These are phyloP conservation scores for Hevea brasiliensis DNA, from an alignment of 345 rosid species.

Conservation along the genomic window DNA sequence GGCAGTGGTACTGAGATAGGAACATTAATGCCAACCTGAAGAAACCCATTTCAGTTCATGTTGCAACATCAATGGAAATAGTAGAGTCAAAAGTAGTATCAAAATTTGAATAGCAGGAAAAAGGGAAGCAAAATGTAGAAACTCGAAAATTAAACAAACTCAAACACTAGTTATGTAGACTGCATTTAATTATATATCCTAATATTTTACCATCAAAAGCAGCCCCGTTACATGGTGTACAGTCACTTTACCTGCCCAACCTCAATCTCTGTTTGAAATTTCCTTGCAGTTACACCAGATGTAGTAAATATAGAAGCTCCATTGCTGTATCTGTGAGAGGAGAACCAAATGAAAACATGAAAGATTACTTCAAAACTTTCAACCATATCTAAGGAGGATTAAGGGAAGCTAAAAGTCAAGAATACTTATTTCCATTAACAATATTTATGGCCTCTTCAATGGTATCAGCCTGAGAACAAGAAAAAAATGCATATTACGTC, in stretches of 20 bases:
- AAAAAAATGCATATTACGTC: neutral
- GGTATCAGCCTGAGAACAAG: slow-evolving; percentile 38
- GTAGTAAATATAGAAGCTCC: slow-evolving; percentile 32
- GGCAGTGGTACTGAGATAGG: slow-evolving; percentile 47
- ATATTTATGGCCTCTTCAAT: slow-evolving; percentile 58
- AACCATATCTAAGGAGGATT: neutral
- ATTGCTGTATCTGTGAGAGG: slow-evolving; percentile 16
- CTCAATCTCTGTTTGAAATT: slow-evolving; percentile 29
- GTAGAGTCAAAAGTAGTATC: no score
- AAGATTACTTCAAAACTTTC: slow-evolving; percentile 1
- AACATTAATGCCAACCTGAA: slow-evolving; percentile 62
- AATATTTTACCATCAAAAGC: slow-evolving; percentile 1
- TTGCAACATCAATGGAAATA: neutral
- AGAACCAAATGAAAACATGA: neutral
- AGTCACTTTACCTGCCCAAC: slow-evolving; percentile 26
- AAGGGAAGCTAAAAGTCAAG: neutral
- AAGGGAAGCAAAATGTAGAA: neutral
- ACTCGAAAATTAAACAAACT: neutral
- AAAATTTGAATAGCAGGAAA: neutral
- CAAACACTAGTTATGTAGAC: neutral
- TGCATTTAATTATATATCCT: neutral
- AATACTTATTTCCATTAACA: slow-evolving; percentile 54
- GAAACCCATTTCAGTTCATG: slow-evolving; percentile 3
- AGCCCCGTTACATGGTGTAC: neutral
- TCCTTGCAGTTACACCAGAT: slow-evolving; percentile 28